Evolutionary conservation across 2,329 filamentous ascomycete species (phyloP).

Genomic region (Penicillium sp.): DNA sequence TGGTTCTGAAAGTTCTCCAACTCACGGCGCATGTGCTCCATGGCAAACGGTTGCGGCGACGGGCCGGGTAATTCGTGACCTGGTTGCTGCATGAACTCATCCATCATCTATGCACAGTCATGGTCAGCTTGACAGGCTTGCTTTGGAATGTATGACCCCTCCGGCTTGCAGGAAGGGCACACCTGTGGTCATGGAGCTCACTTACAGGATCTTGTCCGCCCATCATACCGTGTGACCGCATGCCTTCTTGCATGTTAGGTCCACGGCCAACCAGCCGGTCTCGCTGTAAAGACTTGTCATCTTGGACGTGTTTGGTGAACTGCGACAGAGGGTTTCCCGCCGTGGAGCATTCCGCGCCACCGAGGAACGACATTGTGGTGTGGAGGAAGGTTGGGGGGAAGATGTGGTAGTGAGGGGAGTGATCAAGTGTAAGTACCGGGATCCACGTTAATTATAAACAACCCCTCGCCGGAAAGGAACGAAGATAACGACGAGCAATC

Average conservation of each 20-base stretch:
- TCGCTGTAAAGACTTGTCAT: conserved; percentile 90
- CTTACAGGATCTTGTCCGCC: conserved; percentile 66
- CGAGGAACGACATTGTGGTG: conserved; percentile 89
- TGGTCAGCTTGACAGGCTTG: neutral
- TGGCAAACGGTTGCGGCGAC: conserved; percentile 54
- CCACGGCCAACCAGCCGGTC: conserved; percentile 76
- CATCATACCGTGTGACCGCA: conserved; percentile 65
- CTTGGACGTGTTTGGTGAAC: conserved; percentile 93
- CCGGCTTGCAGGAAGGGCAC: neutral
- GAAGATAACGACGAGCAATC: too few relatives aligned
- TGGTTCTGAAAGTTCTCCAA: conserved; percentile 50
- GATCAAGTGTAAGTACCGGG: neutral
- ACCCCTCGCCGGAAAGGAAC: too few relatives aligned
- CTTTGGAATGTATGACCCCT: neutral
- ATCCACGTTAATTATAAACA: too few relatives aligned
- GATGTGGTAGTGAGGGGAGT: neutral
- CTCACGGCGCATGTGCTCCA: conserved; percentile 62
- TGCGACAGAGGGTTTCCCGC: conserved; percentile 93
- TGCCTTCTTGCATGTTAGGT: conserved; percentile 66
- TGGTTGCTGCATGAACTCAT: conserved; percentile 80
- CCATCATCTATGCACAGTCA: conserved; percentile 66
- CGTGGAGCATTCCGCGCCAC: conserved; percentile 93
- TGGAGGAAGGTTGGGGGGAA: neutral
- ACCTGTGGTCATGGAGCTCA: neutral
- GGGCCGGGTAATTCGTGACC: conserved; percentile 52